Evolutionary conservation across 495 filamentous ascomycete species (phyloP).

Genomic region (Neohortaea acidophila): DNA sequence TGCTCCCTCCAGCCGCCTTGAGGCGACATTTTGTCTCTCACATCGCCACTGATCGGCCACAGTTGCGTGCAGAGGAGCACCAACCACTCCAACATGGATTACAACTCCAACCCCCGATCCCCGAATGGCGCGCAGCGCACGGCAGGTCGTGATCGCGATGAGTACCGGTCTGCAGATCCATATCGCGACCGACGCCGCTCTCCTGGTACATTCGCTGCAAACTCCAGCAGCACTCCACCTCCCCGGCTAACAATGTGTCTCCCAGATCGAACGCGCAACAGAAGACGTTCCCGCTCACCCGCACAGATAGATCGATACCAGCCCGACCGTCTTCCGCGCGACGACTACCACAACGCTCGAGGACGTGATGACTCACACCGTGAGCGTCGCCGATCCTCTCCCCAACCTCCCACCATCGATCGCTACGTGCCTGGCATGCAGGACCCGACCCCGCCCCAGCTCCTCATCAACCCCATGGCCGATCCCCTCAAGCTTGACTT

Average conservation of each 20-base stretch:
- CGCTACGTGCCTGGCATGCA: slow-evolving; percentile 88
- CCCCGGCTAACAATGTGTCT: slow-evolving; percentile 45
- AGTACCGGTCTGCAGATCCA: slow-evolving; percentile 13
- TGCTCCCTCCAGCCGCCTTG: not conserved
- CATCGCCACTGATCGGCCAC: not conserved
- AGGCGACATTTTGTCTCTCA: not conserved
- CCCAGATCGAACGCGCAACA: slow-evolving; percentile 30
- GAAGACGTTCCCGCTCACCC: slow-evolving; percentile 38
- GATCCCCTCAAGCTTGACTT: slow-evolving; percentile 77
- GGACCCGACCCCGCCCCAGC: slow-evolving; percentile 33
- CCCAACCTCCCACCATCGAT: slow-evolving; percentile 64
- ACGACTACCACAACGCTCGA: slow-evolving; percentile 51
- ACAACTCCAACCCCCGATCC: slow-evolving; percentile 9
- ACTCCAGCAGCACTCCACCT: not conserved
- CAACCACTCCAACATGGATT: slow-evolving; percentile 1
- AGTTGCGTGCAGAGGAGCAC: no score
- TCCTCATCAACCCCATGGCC: slow-evolving; percentile 56
- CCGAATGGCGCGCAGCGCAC: slow-evolving; percentile 4
- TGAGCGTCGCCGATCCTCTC: slow-evolving; percentile 47
- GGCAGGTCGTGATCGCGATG: slow-evolving; percentile 12
- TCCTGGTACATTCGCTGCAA: slow-evolving; percentile 6
- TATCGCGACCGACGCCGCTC: slow-evolving; percentile 14
- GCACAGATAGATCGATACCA: slow-evolving; percentile 32
- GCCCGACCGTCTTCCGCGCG: slow-evolving; percentile 36
- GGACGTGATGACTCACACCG: slow-evolving; percentile 39